Evolutionary conservation across 2,329 filamentous ascomycete species (phyloP).

Genomic region (Berkeleyomyces basicola): DNA sequence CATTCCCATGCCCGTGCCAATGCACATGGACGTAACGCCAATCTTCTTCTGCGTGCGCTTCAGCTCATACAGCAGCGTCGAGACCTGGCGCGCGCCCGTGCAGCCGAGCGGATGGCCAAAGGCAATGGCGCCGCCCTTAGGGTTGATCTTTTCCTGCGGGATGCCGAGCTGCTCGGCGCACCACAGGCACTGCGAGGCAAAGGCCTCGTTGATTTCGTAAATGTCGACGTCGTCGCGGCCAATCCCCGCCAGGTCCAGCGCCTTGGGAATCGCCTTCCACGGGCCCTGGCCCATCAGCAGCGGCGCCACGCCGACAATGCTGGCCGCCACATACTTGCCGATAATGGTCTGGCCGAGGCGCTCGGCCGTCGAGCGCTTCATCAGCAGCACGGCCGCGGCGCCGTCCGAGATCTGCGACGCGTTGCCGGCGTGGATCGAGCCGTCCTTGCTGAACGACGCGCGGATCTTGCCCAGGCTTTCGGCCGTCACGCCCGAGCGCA

Average conservation of each 20-base stretch:
- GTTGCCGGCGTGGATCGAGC: constrained; percentile 90
- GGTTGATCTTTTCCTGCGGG: constrained; percentile 78
- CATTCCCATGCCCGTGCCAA: constrained; percentile 97
- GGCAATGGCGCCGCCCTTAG: constrained; percentile 90
- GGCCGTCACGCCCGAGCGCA: constrained; percentile 68
- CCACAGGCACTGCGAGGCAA: constrained; percentile 88
- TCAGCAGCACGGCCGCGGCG: constrained; percentile 83
- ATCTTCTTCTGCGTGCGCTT: constrained; percentile 69
- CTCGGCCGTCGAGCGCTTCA: constrained; percentile 86
- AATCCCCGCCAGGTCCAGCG: constrained; percentile 74
- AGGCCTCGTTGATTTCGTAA: constrained; percentile 98
- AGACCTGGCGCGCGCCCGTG: constrained; percentile 86
- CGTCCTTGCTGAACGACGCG: constrained; percentile 79
- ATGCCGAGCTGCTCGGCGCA: constrained; percentile 78
- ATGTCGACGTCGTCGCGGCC: constrained; percentile 85
- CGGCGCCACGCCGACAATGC: constrained; percentile 75
- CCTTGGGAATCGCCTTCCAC: constrained; percentile 89
- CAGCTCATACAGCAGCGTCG: constrained; percentile 79
- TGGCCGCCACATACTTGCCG: constrained; percentile 79
- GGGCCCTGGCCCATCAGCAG: constrained; percentile 93
- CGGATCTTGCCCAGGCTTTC: constrained; percentile 85
- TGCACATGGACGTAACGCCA: constrained; percentile 88
- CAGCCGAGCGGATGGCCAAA: constrained; percentile 92
- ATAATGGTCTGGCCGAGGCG: constrained; percentile 74
- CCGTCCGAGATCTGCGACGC: constrained; percentile 92